These are phyloP conservation scores for Houttuynia cordata DNA, from an alignment of 164 flowering plant species.

Conservation along the genomic window DNA sequence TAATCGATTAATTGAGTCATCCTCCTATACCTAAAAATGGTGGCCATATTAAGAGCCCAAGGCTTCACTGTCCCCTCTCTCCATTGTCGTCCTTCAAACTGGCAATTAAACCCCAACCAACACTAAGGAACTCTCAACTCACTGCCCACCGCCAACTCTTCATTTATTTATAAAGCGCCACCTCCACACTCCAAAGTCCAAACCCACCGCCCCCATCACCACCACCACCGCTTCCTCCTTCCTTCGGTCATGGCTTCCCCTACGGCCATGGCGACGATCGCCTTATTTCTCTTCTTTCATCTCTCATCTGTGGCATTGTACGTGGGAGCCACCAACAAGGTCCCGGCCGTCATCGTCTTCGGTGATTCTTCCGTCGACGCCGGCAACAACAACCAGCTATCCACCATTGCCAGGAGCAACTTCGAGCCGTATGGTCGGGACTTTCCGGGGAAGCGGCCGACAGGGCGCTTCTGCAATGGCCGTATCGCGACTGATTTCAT, in stretches of 20 bases:
- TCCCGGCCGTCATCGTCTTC: constrained; percentile 46
- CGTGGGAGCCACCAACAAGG: neutral
- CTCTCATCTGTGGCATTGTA: neutral
- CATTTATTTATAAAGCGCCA: too few relatives aligned
- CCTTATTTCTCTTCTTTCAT: neutral
- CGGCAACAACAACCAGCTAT: constrained; percentile 54
- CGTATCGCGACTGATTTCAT: constrained; percentile 48
- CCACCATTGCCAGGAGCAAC: constrained; percentile 48
- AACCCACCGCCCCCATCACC: neutral
- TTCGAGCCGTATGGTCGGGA: constrained; percentile 66
- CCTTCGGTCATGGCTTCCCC: neutral
- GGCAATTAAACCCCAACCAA: too few relatives aligned
- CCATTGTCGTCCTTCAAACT: too few relatives aligned
- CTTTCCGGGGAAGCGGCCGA: constrained; percentile 35
- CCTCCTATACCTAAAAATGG: too few relatives aligned
- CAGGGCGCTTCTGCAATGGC: constrained; percentile 65
- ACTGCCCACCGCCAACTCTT: too few relatives aligned
- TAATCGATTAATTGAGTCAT: too few relatives aligned
- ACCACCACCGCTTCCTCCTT: neutral
- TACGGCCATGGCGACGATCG: neutral
- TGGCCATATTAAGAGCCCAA: too few relatives aligned
- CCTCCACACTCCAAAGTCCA: too few relatives aligned
- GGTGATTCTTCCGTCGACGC: constrained; percentile 75
- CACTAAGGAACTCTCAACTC: too few relatives aligned
- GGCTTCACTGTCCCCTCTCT: too few relatives aligned